A percentile compares a stretch with the other conserved stretches of the same genome.
Conservation (phyloP, 805 yeast species). For the Barnettozyma siamensis region DNA sequence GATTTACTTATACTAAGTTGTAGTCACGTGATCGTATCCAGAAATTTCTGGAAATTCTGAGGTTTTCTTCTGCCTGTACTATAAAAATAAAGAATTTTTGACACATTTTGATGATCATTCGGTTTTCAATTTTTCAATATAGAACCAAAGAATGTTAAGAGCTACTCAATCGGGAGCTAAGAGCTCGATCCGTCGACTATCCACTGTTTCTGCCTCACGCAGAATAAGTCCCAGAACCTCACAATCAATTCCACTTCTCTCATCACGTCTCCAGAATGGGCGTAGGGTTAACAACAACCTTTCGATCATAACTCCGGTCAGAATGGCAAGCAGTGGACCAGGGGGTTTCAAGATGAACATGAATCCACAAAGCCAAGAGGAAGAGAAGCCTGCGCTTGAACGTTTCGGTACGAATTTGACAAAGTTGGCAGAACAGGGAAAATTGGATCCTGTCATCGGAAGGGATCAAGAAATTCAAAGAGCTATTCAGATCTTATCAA, state of each 20-base stretch:
- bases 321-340: slow-evolving; percentile 16
- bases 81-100: too few relatives aligned
- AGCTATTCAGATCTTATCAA: slow-evolving; percentile 84
- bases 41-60: too few relatives aligned
- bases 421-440: slow-evolving; percentile 80
- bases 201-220: neutral
- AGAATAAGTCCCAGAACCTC: slow-evolving; percentile 1
- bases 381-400: slow-evolving; percentile 71
- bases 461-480: slow-evolving; percentile 92
- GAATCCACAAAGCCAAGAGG: slow-evolving; percentile 40
- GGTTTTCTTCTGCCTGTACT: too few relatives aligned
- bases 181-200: neutral
- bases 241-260: neutral
- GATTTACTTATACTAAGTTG: too few relatives aligned
- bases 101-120: too few relatives aligned
- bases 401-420: slow-evolving; percentile 85
- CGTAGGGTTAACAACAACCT: neutral
- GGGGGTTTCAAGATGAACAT: slow-evolving; percentile 27
- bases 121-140: too few relatives aligned
- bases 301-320: slow-evolving; percentile 1
- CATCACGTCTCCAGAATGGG: slow-evolving; percentile 1
- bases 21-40: too few relatives aligned
- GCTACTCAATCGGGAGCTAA: too few relatives aligned
- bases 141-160: too few relatives aligned
- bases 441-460: slow-evolving; percentile 94